These are phyloP conservation scores for Leucogyrophana mollusca DNA, from an alignment of 768 basidiomycete species.

Conservation along the genomic window DNA sequence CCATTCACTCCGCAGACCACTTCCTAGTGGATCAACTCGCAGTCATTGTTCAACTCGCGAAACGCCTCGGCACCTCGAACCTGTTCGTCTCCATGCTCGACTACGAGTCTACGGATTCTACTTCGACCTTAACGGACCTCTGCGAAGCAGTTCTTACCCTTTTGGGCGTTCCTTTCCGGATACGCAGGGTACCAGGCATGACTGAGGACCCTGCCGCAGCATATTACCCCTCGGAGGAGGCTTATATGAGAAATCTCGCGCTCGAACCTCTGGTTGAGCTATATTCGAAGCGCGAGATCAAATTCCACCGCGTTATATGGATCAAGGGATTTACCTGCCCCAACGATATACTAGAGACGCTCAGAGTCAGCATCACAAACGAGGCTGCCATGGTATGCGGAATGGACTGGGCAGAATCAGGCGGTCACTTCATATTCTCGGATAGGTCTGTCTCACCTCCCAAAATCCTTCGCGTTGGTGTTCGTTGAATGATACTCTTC, in stretches of 20 bases:
- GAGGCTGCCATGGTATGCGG: constrained; percentile 98
- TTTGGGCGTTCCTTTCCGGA: constrained; percentile 90
- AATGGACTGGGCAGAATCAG: constrained; percentile 99
- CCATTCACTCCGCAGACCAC: constrained; percentile 98
- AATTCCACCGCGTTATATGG: constrained; percentile 93
- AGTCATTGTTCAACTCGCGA: constrained; percentile 94
- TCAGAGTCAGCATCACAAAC: constrained; percentile 87
- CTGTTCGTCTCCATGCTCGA: constrained; percentile 98
- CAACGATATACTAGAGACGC: constrained; percentile 94
- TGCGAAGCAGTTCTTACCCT: constrained; percentile 94
- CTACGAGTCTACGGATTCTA: constrained; percentile 93
- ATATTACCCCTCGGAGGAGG: constrained; percentile 96
- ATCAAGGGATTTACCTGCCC: constrained; percentile 99
- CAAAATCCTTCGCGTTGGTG: background rate
- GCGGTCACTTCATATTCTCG: constrained; percentile 97
- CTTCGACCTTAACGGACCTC: constrained; percentile 89
- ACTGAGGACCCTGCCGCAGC: constrained; percentile 83
- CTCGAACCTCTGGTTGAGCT: constrained; percentile 90
- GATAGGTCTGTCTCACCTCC: constrained; percentile 67
- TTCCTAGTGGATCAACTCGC: constrained; percentile 98
- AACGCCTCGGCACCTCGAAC: constrained; percentile 83
- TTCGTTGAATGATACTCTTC: background rate
- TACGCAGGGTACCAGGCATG: constrained; percentile 90
- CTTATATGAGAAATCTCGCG: constrained; percentile 89
- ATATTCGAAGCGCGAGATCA: constrained; percentile 68